Percentiles rank a stretch among this genome's conserved stretches.
Conservation (phyloP, 495 filamentous ascomycete species). For the Astrothelium macrocarpum region DNA sequence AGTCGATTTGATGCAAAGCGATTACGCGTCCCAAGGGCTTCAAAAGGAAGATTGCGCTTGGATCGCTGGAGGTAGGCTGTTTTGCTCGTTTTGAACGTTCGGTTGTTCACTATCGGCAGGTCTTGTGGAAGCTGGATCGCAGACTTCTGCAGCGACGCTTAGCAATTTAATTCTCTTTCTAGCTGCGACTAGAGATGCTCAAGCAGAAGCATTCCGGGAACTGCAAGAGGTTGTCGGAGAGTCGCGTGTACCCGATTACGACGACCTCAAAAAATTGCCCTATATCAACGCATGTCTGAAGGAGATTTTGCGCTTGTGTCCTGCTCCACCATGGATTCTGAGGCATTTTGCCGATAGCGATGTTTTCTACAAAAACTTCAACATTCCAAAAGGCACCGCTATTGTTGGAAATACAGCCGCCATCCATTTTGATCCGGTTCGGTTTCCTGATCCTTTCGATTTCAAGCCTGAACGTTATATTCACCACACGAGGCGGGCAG, state of each 20-base stretch:
- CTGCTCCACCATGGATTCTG: background rate
- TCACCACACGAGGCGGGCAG: slow-evolving; percentile 11
- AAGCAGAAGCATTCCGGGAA: slow-evolving; percentile 24
- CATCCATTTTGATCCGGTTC: slow-evolving; percentile 14
- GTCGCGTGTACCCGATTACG: slow-evolving; percentile 20
- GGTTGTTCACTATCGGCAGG: background rate
- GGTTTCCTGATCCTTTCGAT: slow-evolving; percentile 10
- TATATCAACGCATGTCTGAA: slow-evolving; percentile 16
- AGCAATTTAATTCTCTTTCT: slow-evolving; percentile 26
- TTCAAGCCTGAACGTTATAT: slow-evolving; percentile 22
- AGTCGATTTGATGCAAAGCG: slow-evolving; percentile 19
- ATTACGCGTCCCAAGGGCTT: slow-evolving; percentile 21
- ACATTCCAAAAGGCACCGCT: slow-evolving; percentile 24
- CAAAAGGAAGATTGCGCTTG: slow-evolving; percentile 23
- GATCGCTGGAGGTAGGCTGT: slow-evolving; percentile 18
- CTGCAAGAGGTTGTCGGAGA: slow-evolving; percentile 25
- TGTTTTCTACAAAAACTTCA: slow-evolving; percentile 12
- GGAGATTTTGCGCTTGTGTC: slow-evolving; percentile 14
- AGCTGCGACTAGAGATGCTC: slow-evolving; percentile 17
- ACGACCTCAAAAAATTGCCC: slow-evolving; percentile 19
- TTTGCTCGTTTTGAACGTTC: background rate
- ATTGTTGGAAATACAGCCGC: slow-evolving; percentile 17
- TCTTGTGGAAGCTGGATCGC: slow-evolving; percentile 28
- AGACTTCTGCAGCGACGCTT: slow-evolving; percentile 25
- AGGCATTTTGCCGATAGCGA: slow-evolving; percentile 12